Base-by-base conservation (phyloP, 208 protist species). In the Acanthamoeba castellanii region DNA sequence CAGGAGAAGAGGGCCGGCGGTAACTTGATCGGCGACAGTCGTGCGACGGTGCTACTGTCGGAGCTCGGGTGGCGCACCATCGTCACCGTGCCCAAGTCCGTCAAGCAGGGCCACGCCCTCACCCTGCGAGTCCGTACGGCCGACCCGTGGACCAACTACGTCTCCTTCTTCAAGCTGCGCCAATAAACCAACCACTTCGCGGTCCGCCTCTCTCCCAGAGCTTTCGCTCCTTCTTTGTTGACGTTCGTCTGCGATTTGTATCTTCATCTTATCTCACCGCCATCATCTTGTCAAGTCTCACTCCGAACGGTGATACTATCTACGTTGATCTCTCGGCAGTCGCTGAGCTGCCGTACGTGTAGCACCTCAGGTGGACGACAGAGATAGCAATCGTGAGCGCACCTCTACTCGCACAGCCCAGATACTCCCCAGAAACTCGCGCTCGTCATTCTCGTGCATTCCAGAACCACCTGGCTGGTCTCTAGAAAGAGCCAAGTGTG, bases 31-130 rank as follows among this genome's bases (percentile, higher is more conserved):
- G 87, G 61, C 34, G 61, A 68, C 61, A 92, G 61, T 16, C 32
- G 87, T n/a, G 87, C 87, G 42, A 92, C 87, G 20, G 87, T 92
- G 34, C 34, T 92, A 13, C 64, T 92, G 9, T 27, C 55, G 13
- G 87, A 92, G 61, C 42, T 92, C 4, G 64, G 64, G 0, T 92
- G 87, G 87, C 61, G 55, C 42, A 92, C 87, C 59, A 92, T 92
- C 32, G 45, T 92, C 13, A 88, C 81, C 34, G 81, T 88, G 81
- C 81, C 81, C 81, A 88, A 88, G 81, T 64, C 45, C 81, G 81
- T 88, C 30, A 55, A 64, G 81, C 81, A 88, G 81, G 81, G 81
- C 25, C 81, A 88, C 50, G 7, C 30, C 22, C 81, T 88, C 45
- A 88, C 81, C 81, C 81, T 88, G 47, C 81, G 50, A 7, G 81